Evolutionary conservation across 2,329 filamentous ascomycete species (phyloP).

Genomic region (Corynespora cassiicola): DNA sequence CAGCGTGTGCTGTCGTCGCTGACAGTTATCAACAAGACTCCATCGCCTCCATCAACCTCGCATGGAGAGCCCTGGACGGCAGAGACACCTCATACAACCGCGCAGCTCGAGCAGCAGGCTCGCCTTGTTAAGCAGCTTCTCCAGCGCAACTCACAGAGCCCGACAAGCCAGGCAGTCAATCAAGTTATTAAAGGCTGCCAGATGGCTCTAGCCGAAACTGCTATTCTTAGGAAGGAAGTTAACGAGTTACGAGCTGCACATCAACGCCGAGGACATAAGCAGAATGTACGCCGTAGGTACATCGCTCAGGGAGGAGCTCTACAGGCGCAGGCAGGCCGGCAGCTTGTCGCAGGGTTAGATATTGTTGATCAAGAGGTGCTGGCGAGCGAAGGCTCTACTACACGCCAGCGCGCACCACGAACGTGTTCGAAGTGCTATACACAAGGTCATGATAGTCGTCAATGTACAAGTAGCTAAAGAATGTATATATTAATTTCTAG

Average conservation of each 20-base stretch:
- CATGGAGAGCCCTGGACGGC: conserved; percentile 14
- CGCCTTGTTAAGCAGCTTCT: conserved; percentile 14
- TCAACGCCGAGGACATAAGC: conserved; percentile 6
- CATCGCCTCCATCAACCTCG: conserved; percentile 17
- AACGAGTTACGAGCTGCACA: conserved; percentile 5
- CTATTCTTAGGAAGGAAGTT: conserved; percentile 10
- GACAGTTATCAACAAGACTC: conserved; percentile 15
- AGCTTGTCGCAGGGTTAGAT: conserved; percentile 3
- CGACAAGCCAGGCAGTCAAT: conserved; percentile 16
- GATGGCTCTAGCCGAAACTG: conserved; percentile 9
- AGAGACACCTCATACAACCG: conserved; percentile 22
- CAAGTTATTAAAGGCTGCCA: conserved; percentile 22
- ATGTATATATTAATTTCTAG: too few relatives aligned
- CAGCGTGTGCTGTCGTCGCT: conserved; percentile 22
- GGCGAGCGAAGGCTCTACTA: neutral
- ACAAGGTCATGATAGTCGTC: conserved; percentile 7
- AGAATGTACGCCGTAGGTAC: conserved; percentile 7
- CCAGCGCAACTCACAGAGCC: conserved; percentile 21
- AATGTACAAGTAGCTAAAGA: conserved; percentile 7
- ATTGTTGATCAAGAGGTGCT: too few relatives aligned
- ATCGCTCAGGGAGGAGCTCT: conserved; percentile 12
- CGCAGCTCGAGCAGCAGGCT: conserved; percentile 27
- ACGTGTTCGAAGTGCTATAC: conserved; percentile 7
- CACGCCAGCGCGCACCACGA: conserved; percentile 3
- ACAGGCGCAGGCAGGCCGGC: conserved; percentile 5